A percentile compares a stretch with the other conserved stretches of the same genome.
Evolutionary conservation across 768 basidiomycete species (phyloP).

Genomic region (Collybia mongolica): DNA sequence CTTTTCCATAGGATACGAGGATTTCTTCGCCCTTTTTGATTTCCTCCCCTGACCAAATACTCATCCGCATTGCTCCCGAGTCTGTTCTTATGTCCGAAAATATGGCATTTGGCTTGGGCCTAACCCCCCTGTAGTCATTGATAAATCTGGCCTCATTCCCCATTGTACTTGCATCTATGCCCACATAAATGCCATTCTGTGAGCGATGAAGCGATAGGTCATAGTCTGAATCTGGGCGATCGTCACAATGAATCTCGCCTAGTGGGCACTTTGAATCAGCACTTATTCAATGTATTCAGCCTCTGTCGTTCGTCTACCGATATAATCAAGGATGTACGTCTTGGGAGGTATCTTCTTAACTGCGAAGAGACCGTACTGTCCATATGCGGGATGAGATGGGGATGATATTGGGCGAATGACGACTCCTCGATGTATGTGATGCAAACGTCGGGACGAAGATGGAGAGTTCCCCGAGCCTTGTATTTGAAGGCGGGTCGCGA

Average conservation of each 20-base stretch:
- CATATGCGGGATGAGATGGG: slow-evolving; percentile 68
- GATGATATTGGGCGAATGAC: slow-evolving; percentile 57
- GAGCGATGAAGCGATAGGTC: slow-evolving; percentile 78
- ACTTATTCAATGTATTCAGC: too few relatives aligned
- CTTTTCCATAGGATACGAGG: slow-evolving; percentile 85
- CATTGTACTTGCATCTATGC: slow-evolving; percentile 69
- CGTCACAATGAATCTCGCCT: slow-evolving; percentile 84
- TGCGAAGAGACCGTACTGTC: slow-evolving; percentile 83
- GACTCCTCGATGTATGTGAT: slow-evolving; percentile 31
- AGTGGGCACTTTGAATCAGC: neutral
- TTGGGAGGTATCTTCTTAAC: slow-evolving; percentile 64
- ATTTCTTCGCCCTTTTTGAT: slow-evolving; percentile 85
- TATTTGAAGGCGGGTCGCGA: slow-evolving; percentile 38
- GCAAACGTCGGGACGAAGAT: neutral
- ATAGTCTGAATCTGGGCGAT: slow-evolving; percentile 75
- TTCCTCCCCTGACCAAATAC: slow-evolving; percentile 59
- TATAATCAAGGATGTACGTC: slow-evolving; percentile 75
- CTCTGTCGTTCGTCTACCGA: slow-evolving; percentile 30
- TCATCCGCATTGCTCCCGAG: slow-evolving; percentile 70
- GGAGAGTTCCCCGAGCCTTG: slow-evolving; percentile 9
- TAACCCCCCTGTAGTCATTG: slow-evolving; percentile 89
- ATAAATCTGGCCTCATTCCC: slow-evolving; percentile 90
- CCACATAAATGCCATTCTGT: slow-evolving; percentile 58
- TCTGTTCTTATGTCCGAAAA: slow-evolving; percentile 58
- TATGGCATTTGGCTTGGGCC: slow-evolving; percentile 62